Percentiles rank a stretch among this genome's conserved stretches.
Conservation (phyloP, 2,329 filamentous ascomycete species). For the Beauveria brongniartii region DNA sequence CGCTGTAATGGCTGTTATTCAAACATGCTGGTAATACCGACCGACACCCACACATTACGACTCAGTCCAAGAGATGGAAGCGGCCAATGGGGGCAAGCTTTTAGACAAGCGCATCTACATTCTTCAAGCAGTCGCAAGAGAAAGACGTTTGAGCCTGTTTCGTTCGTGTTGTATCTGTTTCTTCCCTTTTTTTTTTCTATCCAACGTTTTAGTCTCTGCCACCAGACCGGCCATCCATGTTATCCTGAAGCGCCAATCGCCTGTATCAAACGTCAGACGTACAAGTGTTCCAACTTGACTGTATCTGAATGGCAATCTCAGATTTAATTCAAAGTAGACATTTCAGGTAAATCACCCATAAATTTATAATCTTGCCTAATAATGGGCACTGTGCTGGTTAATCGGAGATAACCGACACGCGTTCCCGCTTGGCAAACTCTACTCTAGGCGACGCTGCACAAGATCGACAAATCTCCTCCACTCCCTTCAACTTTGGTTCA, state of each 20-base stretch:
- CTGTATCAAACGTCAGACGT: neutral
- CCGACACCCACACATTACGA: neutral
- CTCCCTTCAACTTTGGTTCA: neutral
- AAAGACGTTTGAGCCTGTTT: neutral
- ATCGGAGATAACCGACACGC: slow-evolving; percentile 8
- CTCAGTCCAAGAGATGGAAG: neutral
- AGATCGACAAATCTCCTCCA: neutral
- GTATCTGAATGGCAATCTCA: too few relatives aligned
- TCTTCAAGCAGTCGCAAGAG: neutral
- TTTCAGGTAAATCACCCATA: neutral
- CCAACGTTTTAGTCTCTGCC: neutral
- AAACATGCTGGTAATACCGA: too few relatives aligned
- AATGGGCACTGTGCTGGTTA: neutral
- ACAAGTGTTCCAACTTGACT: neutral
- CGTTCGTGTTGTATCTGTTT: neutral
- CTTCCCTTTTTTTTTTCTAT: neutral
- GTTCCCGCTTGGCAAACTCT: slow-evolving; percentile 8
- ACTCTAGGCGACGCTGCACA: neutral
- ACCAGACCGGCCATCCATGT: neutral
- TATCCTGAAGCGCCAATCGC: neutral
- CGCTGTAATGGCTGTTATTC: neutral
- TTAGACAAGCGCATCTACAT: neutral
- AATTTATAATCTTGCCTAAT: neutral
- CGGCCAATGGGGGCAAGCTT: neutral
- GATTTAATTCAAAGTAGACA: neutral